Evolutionary conservation across 768 basidiomycete species (phyloP), one percentile per base, ranked within the genome.

Genomic region (Coprinopsis cinerea): DNA sequence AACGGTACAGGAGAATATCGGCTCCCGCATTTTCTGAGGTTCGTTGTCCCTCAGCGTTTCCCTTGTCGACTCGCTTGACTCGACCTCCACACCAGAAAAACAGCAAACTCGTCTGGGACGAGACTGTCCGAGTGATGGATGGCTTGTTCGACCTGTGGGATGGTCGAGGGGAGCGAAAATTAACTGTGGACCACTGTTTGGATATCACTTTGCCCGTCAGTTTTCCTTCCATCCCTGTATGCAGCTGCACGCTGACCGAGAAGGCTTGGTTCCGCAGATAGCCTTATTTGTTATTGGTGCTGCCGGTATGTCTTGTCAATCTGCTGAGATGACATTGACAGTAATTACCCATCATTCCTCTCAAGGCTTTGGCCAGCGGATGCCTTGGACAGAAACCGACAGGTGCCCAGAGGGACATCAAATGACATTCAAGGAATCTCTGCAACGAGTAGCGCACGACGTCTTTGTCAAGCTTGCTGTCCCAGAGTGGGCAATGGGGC

Each of bases 1-100:
- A 82, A 61, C 74, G 74, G 25, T 82, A 81, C 53, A 65, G 82
- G 40, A 81, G 78, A 59, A 74, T 85, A 35, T 66, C 75, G 15
- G 79, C 79, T 1, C 81, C 82, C n/a, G 76, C 81, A 0, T 85
- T 85, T 59, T 78, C 79, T 4, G 81, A 83, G 60, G 81, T 81
- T 48, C 37, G 64, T 54, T 34, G n/a, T 36, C 22, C 27, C 37
- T 37, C 22, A 10, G 22, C 9, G 20, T 36, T 17, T 24, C 13
- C n/a, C 9, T 30, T 15, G 2, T 15, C 3, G 14, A 36, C 6
- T n/a, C 28, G 35, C 3, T 23, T n/a, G 15, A 13, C 15, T 37
- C 28, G 47, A 13, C 11, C 9, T 39, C 9, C 17, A 6, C 17
- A 11, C 30, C 37, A 76, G 74, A 68, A 66, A 35, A 74, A 76